phyloP scores from a whole-genome alignment of 2,329 filamentous ascomycete species.

The Cytospora paraplurivora region DNA sequence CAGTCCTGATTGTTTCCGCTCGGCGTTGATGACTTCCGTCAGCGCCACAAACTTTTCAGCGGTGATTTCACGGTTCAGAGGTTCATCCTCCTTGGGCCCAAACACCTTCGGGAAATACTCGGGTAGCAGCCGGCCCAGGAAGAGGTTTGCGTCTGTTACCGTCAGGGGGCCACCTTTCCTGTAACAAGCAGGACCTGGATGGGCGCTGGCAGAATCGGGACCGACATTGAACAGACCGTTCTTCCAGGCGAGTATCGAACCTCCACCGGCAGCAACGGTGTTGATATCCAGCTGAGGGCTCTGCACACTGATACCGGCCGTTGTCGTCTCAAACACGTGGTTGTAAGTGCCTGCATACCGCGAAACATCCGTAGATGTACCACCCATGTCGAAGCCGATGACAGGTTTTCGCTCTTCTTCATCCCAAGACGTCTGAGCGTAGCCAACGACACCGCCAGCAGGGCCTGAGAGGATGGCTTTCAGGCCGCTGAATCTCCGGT shows the following conservation, averaged over 20 bases:
- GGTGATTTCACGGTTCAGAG: slow-evolving; percentile 42
- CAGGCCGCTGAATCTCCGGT: slow-evolving; percentile 67
- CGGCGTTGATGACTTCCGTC: slow-evolving; percentile 40
- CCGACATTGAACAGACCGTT: slow-evolving; percentile 71
- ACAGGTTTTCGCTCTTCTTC: slow-evolving; percentile 66
- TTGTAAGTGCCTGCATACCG: slow-evolving; percentile 57
- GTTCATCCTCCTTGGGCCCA: slow-evolving; percentile 63
- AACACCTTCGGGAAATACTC: slow-evolving; percentile 72
- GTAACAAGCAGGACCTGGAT: slow-evolving; percentile 70
- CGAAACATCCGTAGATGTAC: slow-evolving; percentile 76
- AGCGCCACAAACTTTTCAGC: slow-evolving; percentile 40
- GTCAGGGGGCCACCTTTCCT: slow-evolving; percentile 66
- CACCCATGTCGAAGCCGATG: slow-evolving; percentile 77
- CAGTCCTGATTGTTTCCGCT: slow-evolving; percentile 28
- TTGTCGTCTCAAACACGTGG: slow-evolving; percentile 70
- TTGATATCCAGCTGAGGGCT: slow-evolving; percentile 81
- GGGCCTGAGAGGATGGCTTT: slow-evolving; percentile 73
- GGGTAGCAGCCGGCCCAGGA: slow-evolving; percentile 56
- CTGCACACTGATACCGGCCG: slow-evolving; percentile 76
- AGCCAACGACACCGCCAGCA: slow-evolving; percentile 77
- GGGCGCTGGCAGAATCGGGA: slow-evolving; percentile 66
- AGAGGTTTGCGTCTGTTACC: slow-evolving; percentile 68
- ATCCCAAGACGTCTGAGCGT: slow-evolving; percentile 73
- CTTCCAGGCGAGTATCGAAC: slow-evolving; percentile 68
- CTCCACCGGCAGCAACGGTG: slow-evolving; percentile 76